These are phyloP conservation scores for Coemansia sp. DNA, from an alignment of 192 early-diverging fungal genomes.

Conservation along the genomic window DNA sequence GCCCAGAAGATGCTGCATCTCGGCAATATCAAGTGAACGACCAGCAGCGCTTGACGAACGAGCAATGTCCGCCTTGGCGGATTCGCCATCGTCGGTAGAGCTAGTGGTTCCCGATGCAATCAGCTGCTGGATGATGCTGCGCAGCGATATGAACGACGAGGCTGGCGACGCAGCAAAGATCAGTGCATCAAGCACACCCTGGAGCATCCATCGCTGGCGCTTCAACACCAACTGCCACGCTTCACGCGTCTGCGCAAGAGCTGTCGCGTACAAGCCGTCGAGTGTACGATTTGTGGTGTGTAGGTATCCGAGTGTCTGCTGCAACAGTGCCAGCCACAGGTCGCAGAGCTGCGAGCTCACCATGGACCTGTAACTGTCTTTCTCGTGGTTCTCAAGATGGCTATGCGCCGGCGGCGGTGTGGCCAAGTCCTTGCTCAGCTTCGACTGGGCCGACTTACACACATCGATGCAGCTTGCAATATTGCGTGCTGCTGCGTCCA, in stretches of 20 bases:
- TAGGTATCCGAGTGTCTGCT: conserved; percentile 35
- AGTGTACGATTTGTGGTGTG: conserved; percentile 39
- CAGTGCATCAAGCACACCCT: conserved; percentile 46
- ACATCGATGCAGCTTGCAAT: conserved; percentile 38
- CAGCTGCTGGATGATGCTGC: conserved; percentile 49
- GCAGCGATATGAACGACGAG: conserved; percentile 47
- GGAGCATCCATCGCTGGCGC: conserved; percentile 55
- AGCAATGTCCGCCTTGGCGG: neutral
- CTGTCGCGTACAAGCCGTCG: conserved; percentile 10
- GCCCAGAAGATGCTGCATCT: conserved; percentile 50
- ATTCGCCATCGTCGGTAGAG: neutral
- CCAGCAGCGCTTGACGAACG: conserved; percentile 7
- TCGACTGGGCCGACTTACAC: conserved; percentile 35
- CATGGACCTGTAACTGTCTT: conserved; percentile 28
- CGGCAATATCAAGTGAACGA: conserved; percentile 40
- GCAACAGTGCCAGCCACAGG: conserved; percentile 45
- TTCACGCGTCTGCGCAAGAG: conserved; percentile 13
- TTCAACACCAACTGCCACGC: conserved; percentile 45
- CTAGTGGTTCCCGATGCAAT: conserved; percentile 14
- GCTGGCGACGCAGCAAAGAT: conserved; percentile 50
- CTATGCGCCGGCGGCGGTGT: neutral
- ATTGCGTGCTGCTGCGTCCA: conserved; percentile 22
- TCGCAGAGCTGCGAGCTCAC: conserved; percentile 49
- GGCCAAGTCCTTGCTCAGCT: conserved; percentile 28
- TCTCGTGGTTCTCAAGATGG: conserved; percentile 1